A percentile compares a stretch with the other conserved stretches of the same genome.
Conservation (phyloP, 768 basidiomycete species). For the Suillus subaureus region DNA sequence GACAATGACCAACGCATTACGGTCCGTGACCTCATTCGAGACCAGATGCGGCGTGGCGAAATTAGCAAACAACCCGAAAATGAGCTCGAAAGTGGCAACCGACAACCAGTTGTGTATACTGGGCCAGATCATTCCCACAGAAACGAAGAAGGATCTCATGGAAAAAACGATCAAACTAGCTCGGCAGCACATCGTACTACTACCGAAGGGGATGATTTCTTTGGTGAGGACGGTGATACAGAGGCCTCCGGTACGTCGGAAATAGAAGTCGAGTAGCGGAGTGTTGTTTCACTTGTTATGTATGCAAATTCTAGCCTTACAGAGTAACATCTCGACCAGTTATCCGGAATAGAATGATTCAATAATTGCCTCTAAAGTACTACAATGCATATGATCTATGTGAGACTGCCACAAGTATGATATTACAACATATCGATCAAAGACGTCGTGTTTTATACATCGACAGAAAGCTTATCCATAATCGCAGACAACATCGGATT, state of each 20-base stretch:
- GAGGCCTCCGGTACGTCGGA: slow-evolving; percentile 10
- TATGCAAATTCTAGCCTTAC: not conserved
- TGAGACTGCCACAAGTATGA: not conserved
- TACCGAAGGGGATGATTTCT: slow-evolving; percentile 26
- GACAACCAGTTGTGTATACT: not conserved
- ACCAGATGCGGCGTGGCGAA: slow-evolving; percentile 61
- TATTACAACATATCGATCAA: not conserved
- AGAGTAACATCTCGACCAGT: not conserved
- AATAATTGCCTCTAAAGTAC: not conserved
- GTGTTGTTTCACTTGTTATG: not conserved
- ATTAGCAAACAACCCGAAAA: slow-evolving; percentile 63
- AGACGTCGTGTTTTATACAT: not conserved
- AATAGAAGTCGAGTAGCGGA: not conserved
- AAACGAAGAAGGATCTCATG: not conserved
- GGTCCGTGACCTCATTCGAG: slow-evolving; percentile 59
- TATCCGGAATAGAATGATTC: not conserved
- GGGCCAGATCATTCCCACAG: not conserved
- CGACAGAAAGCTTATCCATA: slow-evolving; percentile 53
- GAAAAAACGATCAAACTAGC: slow-evolving; percentile 8
- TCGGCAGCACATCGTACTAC: slow-evolving; percentile 19
- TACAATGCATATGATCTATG: slow-evolving; percentile 1
- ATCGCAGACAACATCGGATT: slow-evolving; percentile 64
- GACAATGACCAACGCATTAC: slow-evolving; percentile 56
- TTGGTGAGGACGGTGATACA: slow-evolving; percentile 28
- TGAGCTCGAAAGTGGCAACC: slow-evolving; percentile 21